These are phyloP conservation scores for Botrytis byssoidea DNA, from an alignment of 2,329 filamentous ascomycete species.

Conservation along the genomic window DNA sequence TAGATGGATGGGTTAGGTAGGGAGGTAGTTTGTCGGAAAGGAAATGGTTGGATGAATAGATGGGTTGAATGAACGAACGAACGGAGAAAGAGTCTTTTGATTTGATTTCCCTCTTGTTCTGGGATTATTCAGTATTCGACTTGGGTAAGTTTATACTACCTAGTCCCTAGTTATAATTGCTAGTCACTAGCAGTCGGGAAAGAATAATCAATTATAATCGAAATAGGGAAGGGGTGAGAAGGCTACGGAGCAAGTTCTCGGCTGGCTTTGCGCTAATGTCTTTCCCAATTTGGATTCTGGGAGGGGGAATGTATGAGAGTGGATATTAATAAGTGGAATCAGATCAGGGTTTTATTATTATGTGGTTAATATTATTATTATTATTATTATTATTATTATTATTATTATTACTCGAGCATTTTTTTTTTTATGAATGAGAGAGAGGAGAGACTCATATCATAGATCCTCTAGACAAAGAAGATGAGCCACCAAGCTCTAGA, in stretches of 20 bases:
- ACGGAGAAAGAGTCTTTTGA: not conserved
- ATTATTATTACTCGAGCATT: not conserved
- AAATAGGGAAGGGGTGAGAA: slow-evolving; percentile 9
- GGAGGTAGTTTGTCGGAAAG: not conserved
- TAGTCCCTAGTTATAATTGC: not conserved
- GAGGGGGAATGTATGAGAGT: slow-evolving; percentile 16
- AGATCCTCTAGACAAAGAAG: not conserved
- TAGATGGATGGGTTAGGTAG: not conserved
- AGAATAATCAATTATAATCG: slow-evolving; percentile 7
- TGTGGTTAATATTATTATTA: not conserved
- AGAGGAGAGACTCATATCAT: not conserved
- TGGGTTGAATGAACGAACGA: slow-evolving; percentile 13
- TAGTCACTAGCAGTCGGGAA: not conserved
- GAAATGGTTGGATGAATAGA: slow-evolving; percentile 6
- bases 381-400: not conserved
- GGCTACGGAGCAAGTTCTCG: slow-evolving; percentile 5
- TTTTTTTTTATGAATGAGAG: not conserved
- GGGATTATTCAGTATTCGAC: not conserved
- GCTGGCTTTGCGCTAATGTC: slow-evolving; percentile 6
- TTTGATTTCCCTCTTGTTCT: not conserved
- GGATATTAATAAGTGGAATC: not conserved
- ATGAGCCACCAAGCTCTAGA: not conserved
- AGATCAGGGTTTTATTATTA: not conserved
- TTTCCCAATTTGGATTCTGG: slow-evolving; percentile 5
- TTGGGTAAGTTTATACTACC: not conserved